These are phyloP conservation scores for Xylariaceae sp. DNA, from an alignment of 2,329 filamentous ascomycete genomes.

Conservation along the genomic window DNA sequence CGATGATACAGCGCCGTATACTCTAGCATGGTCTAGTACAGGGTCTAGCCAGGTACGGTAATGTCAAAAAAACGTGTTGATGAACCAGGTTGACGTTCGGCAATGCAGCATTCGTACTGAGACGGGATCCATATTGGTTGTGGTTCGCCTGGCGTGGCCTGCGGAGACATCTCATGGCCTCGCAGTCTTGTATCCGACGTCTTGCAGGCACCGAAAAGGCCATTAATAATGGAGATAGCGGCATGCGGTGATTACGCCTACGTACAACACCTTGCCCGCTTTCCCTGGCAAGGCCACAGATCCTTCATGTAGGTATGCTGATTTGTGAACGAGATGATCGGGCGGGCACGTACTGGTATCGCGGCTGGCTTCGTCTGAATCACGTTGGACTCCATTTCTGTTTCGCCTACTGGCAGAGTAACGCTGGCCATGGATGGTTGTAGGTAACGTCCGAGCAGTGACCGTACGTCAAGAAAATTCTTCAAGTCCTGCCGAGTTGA, in stretches of 20 bases:
- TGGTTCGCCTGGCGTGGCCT: neutral
- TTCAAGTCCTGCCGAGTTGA: too few species aligned
- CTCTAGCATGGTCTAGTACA: too few species aligned
- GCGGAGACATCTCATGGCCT: neutral
- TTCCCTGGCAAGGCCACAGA: slow-evolving; percentile 24
- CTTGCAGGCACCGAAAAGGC: slow-evolving; percentile 6
- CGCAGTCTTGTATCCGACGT: slow-evolving; percentile 7
- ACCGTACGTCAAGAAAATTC: too few species aligned
- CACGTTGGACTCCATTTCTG: too few species aligned
- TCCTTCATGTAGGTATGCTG: slow-evolving; percentile 17
- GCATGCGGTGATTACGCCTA: slow-evolving; percentile 14
- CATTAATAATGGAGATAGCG: slow-evolving; percentile 3
- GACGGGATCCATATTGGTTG: slow-evolving; percentile 16
- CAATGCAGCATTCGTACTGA: slow-evolving; percentile 2
- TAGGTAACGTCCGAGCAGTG: too few species aligned
- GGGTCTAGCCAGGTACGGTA: too few species aligned
- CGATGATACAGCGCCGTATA: too few species aligned
- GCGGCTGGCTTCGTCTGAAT: slow-evolving; percentile 1
- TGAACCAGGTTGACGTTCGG: slow-evolving; percentile 1
- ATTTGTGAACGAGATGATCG: slow-evolving; percentile 14
- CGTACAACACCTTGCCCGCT: neutral
- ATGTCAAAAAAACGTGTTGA: too few species aligned
- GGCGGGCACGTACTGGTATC: slow-evolving; percentile 8
- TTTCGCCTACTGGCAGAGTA: too few species aligned
- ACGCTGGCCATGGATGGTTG: too few species aligned